A percentile compares a stretch with the other conserved stretches of the same genome.
Conservation (phyloP, 1,284 basidiomycete genomes). For the Pyrrhoderma noxium region DNA sequence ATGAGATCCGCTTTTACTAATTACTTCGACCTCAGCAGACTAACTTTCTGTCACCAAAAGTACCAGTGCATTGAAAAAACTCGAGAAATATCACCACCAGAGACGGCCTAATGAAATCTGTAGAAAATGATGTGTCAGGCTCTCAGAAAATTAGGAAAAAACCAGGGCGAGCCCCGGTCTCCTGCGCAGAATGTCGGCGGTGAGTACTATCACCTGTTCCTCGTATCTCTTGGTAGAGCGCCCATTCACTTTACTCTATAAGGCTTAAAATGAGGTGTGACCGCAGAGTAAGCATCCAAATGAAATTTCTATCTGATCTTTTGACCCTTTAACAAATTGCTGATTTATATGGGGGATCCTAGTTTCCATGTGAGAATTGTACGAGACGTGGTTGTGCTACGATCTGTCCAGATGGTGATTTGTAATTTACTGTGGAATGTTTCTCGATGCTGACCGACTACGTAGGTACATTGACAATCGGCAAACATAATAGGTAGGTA, state of each 20-base stretch:
- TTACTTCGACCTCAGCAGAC: slow-evolving; percentile 3
- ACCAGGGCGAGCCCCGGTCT: slow-evolving; percentile 49
- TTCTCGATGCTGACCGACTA: slow-evolving; percentile 8
- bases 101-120: slow-evolving; percentile 10
- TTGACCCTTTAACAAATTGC: slow-evolving; percentile 9
- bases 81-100: background rate
- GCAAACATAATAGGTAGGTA: slow-evolving; percentile 44
- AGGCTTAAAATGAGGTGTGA: slow-evolving; percentile 70
- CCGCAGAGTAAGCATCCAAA: slow-evolving; percentile 41
- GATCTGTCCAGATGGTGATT: slow-evolving; percentile 62
- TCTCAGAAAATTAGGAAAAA: slow-evolving; percentile 22
- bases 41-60: background rate
- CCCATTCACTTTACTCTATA: background rate
- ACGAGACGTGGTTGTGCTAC: slow-evolving; percentile 58
- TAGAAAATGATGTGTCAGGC: background rate
- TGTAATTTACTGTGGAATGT: background rate
- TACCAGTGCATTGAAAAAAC: background rate
- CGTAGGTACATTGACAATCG: slow-evolving; percentile 48
- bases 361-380: slow-evolving; percentile 70
- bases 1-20: slow-evolving; percentile 1
- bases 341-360: slow-evolving; percentile 12
- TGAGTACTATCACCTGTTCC: slow-evolving; percentile 24
- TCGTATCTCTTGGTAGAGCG: background rate
- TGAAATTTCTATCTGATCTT: slow-evolving; percentile 13
- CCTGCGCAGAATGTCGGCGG: slow-evolving; percentile 67